Conservation (phyloP, 352 stramenopile genomes). For the Phytophthora crassamura region DNA sequence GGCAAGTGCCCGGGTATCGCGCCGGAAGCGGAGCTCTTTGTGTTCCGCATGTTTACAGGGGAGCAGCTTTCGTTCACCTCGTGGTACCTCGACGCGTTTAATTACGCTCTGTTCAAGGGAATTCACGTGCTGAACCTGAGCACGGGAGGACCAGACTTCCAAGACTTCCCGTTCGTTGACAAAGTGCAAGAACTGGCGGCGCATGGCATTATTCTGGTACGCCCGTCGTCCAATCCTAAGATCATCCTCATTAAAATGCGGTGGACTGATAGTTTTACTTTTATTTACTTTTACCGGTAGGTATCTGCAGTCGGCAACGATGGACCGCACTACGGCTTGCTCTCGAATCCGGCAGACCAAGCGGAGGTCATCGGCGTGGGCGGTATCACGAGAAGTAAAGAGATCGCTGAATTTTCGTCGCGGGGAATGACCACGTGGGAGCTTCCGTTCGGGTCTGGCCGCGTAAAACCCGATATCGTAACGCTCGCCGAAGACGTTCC, state of each 20-base stretch:
- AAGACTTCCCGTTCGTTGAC: constrained; percentile 88
- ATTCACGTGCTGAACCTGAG: constrained; percentile 90
- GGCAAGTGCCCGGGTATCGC: constrained; percentile 78
- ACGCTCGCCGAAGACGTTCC: constrained; percentile 73
- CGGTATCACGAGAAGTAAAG: constrained; percentile 57
- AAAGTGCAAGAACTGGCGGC: constrained; percentile 86
- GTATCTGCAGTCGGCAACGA: constrained; percentile 88
- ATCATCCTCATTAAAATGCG: background rate
- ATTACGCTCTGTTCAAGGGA: constrained; percentile 81
- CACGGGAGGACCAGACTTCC: constrained; percentile 85
- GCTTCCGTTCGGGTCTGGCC: constrained; percentile 77
- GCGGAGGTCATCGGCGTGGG: constrained; percentile 87
- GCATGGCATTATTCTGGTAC: constrained; percentile 80
- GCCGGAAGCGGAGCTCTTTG: constrained; percentile 74
- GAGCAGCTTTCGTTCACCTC: constrained; percentile 89
- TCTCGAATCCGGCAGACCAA: constrained; percentile 89
- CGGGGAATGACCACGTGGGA: constrained; percentile 90
- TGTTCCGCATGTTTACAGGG: constrained; percentile 90
- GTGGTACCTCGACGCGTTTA: constrained; percentile 92
- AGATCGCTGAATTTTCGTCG: constrained; percentile 83
- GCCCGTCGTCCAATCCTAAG: background rate
- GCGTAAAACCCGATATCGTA: constrained; percentile 88
- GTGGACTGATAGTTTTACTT: constrained; percentile 1
- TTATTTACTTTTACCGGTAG: constrained; percentile 30
- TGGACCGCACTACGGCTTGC: constrained; percentile 82